Conservation (phyloP, 2,329 filamentous ascomycete genomes). For the Blumeria graminis region DNA sequence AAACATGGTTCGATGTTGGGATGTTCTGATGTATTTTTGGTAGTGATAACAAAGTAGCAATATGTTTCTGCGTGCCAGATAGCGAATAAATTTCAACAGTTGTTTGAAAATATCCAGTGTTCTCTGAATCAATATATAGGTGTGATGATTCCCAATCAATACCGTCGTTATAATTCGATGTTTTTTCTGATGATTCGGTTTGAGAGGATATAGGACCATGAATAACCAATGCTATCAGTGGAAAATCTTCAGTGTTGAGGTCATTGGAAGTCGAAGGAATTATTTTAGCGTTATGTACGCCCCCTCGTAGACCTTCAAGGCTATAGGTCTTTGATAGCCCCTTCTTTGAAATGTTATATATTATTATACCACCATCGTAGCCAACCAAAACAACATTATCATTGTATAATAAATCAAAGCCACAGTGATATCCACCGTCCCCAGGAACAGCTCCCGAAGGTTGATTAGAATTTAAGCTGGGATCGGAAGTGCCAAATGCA, state of each 20-base stretch:
- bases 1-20: constrained; percentile 33
- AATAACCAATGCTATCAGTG: constrained; percentile 55
- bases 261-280: constrained; percentile 39
- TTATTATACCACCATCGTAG: constrained; percentile 55
- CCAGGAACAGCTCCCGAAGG: constrained; percentile 34
- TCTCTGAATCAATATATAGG: constrained; percentile 18
- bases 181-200: constrained; percentile 8
- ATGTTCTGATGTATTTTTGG: constrained; percentile 35
- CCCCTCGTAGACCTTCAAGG: constrained; percentile 54
- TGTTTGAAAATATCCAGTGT: constrained; percentile 42
- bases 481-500: constrained; percentile 51
- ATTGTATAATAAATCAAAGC: constrained; percentile 47
- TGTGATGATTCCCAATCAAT: constrained; percentile 6
- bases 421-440: constrained; percentile 52
- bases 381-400: constrained; percentile 53
- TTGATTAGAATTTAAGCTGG: constrained; percentile 32
- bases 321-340: constrained; percentile 45
- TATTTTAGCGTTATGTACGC: constrained; percentile 62
- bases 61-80: constrained; percentile 35
- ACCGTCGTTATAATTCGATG: constrained; percentile 4
- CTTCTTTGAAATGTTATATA: constrained; percentile 48
- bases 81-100: constrained; percentile 77
- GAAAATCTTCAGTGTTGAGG: constrained; percentile 32
- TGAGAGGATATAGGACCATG: constrained; percentile 43
- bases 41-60: constrained; percentile 52